phyloP scores from a whole-genome alignment of 2,329 filamentous ascomycete genomes.

The Rutstroemia sydowiana region DNA sequence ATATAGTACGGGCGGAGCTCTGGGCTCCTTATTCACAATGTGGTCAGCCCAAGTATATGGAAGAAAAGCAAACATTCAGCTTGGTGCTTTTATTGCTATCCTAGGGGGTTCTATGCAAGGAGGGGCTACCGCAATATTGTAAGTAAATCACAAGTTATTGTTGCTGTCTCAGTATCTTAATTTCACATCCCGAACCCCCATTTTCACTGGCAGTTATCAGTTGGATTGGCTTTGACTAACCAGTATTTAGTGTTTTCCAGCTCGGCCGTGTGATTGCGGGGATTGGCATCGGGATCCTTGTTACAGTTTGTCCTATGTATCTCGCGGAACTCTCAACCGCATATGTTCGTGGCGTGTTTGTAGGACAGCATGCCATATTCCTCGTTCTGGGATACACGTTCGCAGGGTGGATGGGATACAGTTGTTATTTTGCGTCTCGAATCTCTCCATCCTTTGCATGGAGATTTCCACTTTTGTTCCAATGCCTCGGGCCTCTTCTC shows the following conservation, averaged over 20 bases:
- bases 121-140: conserved; percentile 6
- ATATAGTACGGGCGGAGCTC: not conserved
- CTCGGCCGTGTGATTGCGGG: not conserved
- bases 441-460: conserved; percentile 17
- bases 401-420: conserved; percentile 26
- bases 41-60: not conserved
- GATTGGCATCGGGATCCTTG: conserved; percentile 6
- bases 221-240: not conserved
- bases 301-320: conserved; percentile 15
- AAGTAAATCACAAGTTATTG: not conserved
- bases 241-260: not conserved
- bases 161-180: not conserved
- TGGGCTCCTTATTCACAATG: not conserved
- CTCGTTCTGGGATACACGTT: conserved; percentile 26
- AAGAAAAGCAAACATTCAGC: not conserved
- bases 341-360: conserved; percentile 23
- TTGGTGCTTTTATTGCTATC: conserved; percentile 14
- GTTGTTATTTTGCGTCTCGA: conserved; percentile 24
- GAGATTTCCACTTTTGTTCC: conserved; percentile 22
- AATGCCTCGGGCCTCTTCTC: conserved; percentile 20
- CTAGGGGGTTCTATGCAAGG: conserved; percentile 16
- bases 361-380: conserved; percentile 28
- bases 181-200: too few relatives aligned
- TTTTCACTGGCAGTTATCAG: not conserved
- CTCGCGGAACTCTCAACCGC: conserved; percentile 25